These are phyloP conservation scores for Corylus heterophylla DNA, from an alignment of 306 rosid genomes.

Conservation along the genomic window DNA sequence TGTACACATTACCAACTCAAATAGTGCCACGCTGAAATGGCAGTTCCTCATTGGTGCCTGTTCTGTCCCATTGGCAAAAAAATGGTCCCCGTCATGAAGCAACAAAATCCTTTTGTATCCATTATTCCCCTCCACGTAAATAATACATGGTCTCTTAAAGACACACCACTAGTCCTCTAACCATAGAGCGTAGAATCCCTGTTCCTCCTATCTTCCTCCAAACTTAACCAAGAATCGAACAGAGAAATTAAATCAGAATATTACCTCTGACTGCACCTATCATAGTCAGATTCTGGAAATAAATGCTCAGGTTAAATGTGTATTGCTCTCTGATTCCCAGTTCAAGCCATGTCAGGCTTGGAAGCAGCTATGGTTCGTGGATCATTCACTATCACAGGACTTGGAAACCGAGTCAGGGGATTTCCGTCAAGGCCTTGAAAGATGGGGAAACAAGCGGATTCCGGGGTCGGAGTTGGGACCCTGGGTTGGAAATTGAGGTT, in stretches of 20 bases:
- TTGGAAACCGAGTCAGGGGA: constrained; percentile 34
- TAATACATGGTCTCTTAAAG: constrained; percentile 40
- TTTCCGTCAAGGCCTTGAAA: constrained; percentile 60
- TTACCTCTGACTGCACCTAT: not conserved
- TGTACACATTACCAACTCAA: constrained; percentile 27
- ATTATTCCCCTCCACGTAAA: constrained; percentile 64
- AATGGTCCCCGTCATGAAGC: constrained; percentile 6
- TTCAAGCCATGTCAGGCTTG: constrained; percentile 44
- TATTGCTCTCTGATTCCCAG: constrained; percentile 61
- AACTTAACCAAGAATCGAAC: constrained; percentile 20
- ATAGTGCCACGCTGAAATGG: constrained; percentile 11
- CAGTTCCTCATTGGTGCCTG: not conserved
- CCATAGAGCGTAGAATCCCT: constrained; percentile 21
- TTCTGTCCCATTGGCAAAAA: constrained; percentile 9
- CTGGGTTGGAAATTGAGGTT: constrained; percentile 84
- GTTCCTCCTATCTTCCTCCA: constrained; percentile 10
- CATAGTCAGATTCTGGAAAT: constrained; percentile 30
- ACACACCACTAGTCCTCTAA: constrained; percentile 27
- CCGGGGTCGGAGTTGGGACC: constrained; percentile 82
- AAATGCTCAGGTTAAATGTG: constrained; percentile 70
- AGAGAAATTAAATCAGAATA: constrained; percentile 10
- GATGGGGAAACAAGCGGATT: constrained; percentile 76
- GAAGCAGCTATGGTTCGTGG: constrained; percentile 49
- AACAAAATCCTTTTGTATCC: constrained; percentile 6
- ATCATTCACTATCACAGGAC: constrained; percentile 40